Conservation (phyloP, 495 filamentous ascomycete species). For the Xylaria grammica region DNA sequence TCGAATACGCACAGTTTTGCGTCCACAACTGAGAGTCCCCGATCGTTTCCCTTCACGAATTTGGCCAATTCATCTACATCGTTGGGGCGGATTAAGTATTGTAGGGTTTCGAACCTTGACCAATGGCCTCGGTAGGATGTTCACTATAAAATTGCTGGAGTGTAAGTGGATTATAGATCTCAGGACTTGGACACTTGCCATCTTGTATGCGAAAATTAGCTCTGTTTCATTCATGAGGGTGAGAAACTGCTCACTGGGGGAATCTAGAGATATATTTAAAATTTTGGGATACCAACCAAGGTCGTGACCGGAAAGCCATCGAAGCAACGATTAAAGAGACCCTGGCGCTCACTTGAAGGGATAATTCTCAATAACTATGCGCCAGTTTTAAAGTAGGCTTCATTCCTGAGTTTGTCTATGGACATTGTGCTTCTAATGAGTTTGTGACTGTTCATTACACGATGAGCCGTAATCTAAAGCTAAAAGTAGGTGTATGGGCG, state of each 20-base stretch:
- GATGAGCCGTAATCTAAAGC: neutral
- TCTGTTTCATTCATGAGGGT: neutral
- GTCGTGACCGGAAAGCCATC: neutral
- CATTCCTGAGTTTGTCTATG: neutral
- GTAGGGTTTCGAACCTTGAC: too few species aligned
- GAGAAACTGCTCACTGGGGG: neutral
- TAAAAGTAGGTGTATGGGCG: slow-evolving; percentile 3
- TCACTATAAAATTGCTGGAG: neutral
- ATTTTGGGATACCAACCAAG: neutral
- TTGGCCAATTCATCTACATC: neutral
- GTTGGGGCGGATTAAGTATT: neutral
- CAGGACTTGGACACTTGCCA: neutral
- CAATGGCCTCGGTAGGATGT: neutral
- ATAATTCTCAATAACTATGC: neutral
- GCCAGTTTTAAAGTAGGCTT: neutral
- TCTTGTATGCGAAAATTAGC: neutral
- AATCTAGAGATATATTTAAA: neutral
- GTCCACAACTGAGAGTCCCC: neutral
- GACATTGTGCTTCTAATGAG: neutral
- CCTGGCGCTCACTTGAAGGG: neutral
- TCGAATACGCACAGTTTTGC: neutral
- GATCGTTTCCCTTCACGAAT: neutral
- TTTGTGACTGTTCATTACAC: neutral
- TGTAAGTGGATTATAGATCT: neutral
- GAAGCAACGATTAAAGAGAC: neutral